Conservation (phyloP, 2,329 filamentous ascomycete species). For the Colletotrichum lini region DNA sequence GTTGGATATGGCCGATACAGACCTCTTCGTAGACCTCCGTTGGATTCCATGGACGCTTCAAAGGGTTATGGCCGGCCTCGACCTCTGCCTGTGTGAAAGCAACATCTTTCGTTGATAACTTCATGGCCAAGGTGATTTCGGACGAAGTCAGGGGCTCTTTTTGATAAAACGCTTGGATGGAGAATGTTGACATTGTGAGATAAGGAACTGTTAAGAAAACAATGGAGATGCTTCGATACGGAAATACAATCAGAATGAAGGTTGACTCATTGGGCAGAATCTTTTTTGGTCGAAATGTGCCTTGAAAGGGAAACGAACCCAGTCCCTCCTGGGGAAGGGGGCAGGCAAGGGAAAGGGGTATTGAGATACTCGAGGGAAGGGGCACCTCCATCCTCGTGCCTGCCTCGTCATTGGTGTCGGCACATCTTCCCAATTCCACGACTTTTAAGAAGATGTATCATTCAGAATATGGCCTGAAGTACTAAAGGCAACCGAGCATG, state of each 20-base stretch:
- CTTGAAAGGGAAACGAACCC: no score
- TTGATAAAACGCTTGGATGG: slow-evolving; percentile 54
- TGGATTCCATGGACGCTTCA: slow-evolving; percentile 57
- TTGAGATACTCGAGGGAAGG: not conserved
- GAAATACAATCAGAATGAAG: not conserved
- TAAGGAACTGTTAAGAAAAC: not conserved
- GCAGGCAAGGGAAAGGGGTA: not conserved
- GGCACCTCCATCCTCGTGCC: not conserved
- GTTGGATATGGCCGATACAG: slow-evolving; percentile 61
- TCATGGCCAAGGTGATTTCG: slow-evolving; percentile 34
- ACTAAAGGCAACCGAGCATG: no score
- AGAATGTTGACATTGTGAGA: slow-evolving; percentile 44
- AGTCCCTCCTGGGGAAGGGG: not conserved
- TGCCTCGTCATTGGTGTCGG: not conserved
- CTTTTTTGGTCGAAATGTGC: not conserved
- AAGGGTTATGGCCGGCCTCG: slow-evolving; percentile 54
- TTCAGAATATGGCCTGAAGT: no score
- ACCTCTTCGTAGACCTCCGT: slow-evolving; percentile 62
- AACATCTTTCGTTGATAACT: slow-evolving; percentile 53
- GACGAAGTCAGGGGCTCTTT: slow-evolving; percentile 44
- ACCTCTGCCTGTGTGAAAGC: slow-evolving; percentile 68
- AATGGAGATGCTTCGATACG: not conserved
- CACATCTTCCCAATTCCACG: not conserved
- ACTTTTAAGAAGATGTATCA: no score
- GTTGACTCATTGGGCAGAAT: no score